These are phyloP conservation scores for Capsella rubella DNA, from an alignment of 441 rosid genomes.

Conservation along the genomic window DNA sequence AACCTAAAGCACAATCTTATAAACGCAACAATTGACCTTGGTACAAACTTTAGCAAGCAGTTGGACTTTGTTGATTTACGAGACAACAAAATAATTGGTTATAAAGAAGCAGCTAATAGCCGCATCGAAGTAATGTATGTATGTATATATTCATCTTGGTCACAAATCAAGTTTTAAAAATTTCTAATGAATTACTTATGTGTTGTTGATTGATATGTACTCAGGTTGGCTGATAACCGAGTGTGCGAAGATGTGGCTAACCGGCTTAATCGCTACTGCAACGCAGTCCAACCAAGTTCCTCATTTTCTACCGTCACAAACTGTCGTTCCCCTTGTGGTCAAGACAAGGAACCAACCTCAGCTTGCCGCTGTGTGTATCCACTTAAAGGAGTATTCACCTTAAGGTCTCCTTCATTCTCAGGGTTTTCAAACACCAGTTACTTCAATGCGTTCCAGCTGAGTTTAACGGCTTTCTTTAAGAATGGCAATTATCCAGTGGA, in stretches of 20 bases:
- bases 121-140: slow-evolving; percentile 51
- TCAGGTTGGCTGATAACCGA: slow-evolving; percentile 63
- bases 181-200: background rate
- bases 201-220: background rate
- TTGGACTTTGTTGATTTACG: slow-evolving; percentile 62
- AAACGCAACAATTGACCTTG: slow-evolving; percentile 59
- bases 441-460: slow-evolving; percentile 40
- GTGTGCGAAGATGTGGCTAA: slow-evolving; percentile 53
- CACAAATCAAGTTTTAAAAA: background rate
- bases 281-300: slow-evolving; percentile 17
- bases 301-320: slow-evolving; percentile 19
- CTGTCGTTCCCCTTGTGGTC: slow-evolving; percentile 35
- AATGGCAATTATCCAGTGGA: slow-evolving; percentile 52
- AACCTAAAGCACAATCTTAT: slow-evolving; percentile 55
- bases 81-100: slow-evolving; percentile 49
- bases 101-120: slow-evolving; percentile 29
- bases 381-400: slow-evolving; percentile 56
- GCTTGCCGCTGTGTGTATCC: slow-evolving; percentile 60
- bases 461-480: background rate
- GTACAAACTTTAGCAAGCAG: slow-evolving; percentile 50
- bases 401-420: slow-evolving; percentile 75
- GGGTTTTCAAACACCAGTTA: slow-evolving; percentile 45
- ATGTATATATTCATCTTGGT: slow-evolving; percentile 48
- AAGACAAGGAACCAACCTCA: slow-evolving; percentile 44
- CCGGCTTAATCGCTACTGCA: slow-evolving; percentile 37